These are phyloP conservation scores for Calonectria multiphialidica DNA, from an alignment of 2,329 filamentous ascomycete species.

Conservation along the genomic window DNA sequence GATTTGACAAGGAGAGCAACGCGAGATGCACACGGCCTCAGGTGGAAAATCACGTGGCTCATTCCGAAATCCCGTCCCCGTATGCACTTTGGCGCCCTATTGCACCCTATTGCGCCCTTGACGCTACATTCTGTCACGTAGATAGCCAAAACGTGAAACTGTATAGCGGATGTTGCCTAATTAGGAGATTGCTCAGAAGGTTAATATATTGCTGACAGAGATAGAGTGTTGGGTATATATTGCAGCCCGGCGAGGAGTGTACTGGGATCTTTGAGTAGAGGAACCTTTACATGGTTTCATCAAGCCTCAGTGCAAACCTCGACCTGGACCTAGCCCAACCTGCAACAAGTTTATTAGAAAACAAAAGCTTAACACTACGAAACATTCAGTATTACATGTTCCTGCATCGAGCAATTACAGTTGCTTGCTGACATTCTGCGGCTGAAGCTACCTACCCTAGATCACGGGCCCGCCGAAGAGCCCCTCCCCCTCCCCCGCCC, in stretches of 20 bases:
- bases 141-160: background rate
- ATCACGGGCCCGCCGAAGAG: background rate
- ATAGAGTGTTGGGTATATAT: background rate
- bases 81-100: too few relatives aligned
- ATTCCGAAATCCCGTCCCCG: too few relatives aligned
- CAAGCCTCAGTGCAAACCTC: background rate
- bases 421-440: background rate
- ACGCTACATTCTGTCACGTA: background rate
- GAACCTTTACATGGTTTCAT: too few relatives aligned
- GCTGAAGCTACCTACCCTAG: constrained; percentile 1
- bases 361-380: too few relatives aligned
- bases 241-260: too few relatives aligned
- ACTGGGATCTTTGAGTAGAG: too few relatives aligned
- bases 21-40: constrained; percentile 9
- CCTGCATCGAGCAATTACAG: background rate
- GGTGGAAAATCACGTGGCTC: background rate
- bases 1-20: background rate
- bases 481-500: constrained; percentile 37
- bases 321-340: background rate
- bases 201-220: background rate
- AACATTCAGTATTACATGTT: too few relatives aligned
- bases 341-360: background rate
- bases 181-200: too few relatives aligned
- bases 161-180: background rate
- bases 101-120: background rate